phyloP scores from a whole-genome alignment of 73 alveolate species.

The Paramecium sexaurelia region DNA sequence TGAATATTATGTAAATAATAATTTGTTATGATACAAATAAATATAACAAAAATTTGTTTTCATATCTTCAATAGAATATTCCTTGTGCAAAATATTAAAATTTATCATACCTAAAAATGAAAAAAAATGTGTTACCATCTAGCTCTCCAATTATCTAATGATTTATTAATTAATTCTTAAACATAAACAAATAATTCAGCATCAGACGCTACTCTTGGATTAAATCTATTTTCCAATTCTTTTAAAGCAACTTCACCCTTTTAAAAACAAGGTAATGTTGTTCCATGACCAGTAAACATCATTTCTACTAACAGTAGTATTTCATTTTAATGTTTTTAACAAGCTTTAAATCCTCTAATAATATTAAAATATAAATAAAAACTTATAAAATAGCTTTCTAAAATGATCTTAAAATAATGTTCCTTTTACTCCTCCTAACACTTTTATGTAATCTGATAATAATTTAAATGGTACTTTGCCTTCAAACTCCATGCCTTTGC shows the following conservation, averaged over 20 bases:
- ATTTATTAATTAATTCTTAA: slow-evolving; percentile 18
- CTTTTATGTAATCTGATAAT: slow-evolving; percentile 73
- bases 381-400: slow-evolving; percentile 59
- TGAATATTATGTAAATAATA: not conserved
- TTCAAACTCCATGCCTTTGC: slow-evolving; percentile 71
- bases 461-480: slow-evolving; percentile 56
- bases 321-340: slow-evolving; percentile 88
- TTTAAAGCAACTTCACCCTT: slow-evolving; percentile 88
- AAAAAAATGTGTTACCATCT: not conserved
- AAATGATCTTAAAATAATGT: slow-evolving; percentile 66
- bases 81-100: slow-evolving; percentile 59
- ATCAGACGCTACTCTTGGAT: slow-evolving; percentile 20
- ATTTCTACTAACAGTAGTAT: slow-evolving; percentile 89
- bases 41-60: not conserved
- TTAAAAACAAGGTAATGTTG: slow-evolving; percentile 92
- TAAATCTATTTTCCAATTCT: slow-evolving; percentile 88
- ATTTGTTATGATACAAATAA: not conserved
- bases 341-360: slow-evolving; percentile 84
- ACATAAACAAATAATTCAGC: slow-evolving; percentile 27
- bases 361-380: slow-evolving; percentile 43
- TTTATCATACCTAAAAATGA: slow-evolving; percentile 35
- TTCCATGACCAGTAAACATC: slow-evolving; percentile 93
- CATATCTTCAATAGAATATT: slow-evolving; percentile 18
- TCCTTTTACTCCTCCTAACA: slow-evolving; percentile 87
- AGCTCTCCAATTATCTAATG: slow-evolving; percentile 68